Base-by-base conservation (phyloP, 192 early-diverging fungal genomes). In the Cetraspora pellucida region DNA sequence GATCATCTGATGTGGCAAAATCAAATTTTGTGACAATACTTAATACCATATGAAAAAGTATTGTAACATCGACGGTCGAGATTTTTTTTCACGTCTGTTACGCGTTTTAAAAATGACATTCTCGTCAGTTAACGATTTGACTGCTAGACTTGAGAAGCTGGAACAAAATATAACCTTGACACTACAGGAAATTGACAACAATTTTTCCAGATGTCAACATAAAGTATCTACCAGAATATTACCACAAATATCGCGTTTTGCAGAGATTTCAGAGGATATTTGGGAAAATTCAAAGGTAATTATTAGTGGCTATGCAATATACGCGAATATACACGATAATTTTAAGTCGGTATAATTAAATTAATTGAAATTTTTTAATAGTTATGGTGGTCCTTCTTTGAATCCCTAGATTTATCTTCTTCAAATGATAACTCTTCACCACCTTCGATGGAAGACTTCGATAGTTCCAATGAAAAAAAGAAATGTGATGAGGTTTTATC, bases 151-250 rank as follows among this genome's bases (percentile, higher is more conserved):
- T 27, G 88, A 89, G 77, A 83, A 84, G 37, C 67, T 89, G 37
- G 82, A 89, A 28, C 88, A 89, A 61, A 80, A 81, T 57, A 87
- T 89, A 49, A 89, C 88, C 13, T 80, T 85, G 37, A 85, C 86
- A 10, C 73, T 89, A 11, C 88, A 87, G 77, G 81, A 81, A 11
- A 85, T 87, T 75, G 88, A 89, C 78, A 78, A 89, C 27, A 87
- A 85, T 71, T 89, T 89, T 70, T 81, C 86, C 0, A 63, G 79
- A n/a, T 85, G 88, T 49, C 85, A 89, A 52, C 84, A 81, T 31
- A 85, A 79, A 72, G 82, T 85, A 14, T 79, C 86, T 19, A 77
- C 82, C n/a, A 82, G 78, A 61, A 79, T 89, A 21, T 78, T 87
- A 21, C 86, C 88, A 5, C 82, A 83, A 60, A 79, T 89, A 23